Conservation (phyloP, 1,284 basidiomycete species). For the Dichomitus squalens region DNA sequence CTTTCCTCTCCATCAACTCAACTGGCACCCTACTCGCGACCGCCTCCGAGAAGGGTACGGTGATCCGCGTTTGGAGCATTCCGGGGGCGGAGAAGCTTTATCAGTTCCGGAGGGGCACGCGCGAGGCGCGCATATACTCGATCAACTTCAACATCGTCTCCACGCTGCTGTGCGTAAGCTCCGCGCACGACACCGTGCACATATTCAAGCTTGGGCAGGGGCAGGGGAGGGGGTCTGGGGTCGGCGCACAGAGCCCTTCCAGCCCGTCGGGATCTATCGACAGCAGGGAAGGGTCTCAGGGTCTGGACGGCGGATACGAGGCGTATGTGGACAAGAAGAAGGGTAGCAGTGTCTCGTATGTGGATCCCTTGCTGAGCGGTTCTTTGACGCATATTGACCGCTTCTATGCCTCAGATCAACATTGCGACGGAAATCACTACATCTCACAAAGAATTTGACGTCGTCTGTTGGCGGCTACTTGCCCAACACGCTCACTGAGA, state of each 20-base stretch:
- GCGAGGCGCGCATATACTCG: conserved; percentile 86
- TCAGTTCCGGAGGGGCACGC: conserved; percentile 91
- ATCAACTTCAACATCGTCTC: conserved; percentile 92
- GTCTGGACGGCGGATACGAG: conserved; percentile 73
- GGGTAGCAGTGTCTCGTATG: conserved; percentile 49
- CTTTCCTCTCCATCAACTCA: conserved; percentile 85
- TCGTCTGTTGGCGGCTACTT: conserved; percentile 89
- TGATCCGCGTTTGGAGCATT: conserved; percentile 93
- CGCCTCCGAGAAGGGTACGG: conserved; percentile 94
- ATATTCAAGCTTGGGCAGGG: conserved; percentile 83
- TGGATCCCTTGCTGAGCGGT: too few species aligned
- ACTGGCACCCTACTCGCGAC: conserved; percentile 92
- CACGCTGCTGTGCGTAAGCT: conserved; percentile 86
- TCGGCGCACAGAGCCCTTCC: conserved; percentile 31
- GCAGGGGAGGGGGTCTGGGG: conserved; percentile 23
- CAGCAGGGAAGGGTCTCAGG: conserved; percentile 57
- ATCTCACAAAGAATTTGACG: conserved; percentile 80
- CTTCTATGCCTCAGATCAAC: conserved; percentile 44
- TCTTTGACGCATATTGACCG: too few species aligned
- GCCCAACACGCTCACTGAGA: conserved; percentile 89
- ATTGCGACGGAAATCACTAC: conserved; percentile 73
- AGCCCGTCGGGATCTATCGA: conserved; percentile 71
- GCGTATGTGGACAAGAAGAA: conserved; percentile 76
- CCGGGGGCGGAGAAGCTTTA: conserved; percentile 92
- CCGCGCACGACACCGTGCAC: conserved; percentile 96